A percentile compares a stretch with the other conserved stretches of the same genome.
Evolutionary conservation across 179 eudicot genomes (phyloP).

Genomic region (Silene noctiflora): DNA sequence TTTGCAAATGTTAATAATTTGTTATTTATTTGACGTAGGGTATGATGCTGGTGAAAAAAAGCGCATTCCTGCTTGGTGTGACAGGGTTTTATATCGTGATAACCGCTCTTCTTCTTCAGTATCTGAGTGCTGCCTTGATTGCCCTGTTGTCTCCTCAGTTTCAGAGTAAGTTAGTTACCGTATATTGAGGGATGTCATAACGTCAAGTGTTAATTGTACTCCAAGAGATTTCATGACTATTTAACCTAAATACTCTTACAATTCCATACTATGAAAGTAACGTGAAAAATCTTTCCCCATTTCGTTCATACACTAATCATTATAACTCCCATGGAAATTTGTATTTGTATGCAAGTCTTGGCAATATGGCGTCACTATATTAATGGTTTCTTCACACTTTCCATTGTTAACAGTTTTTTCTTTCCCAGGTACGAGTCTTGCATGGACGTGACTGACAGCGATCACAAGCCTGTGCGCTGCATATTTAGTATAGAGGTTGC

Average conservation of each 20-base stretch:
- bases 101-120: conserved; percentile 64
- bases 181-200: neutral
- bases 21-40: conserved; percentile 40
- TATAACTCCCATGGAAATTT: neutral
- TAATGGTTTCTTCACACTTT: neutral
- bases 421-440: conserved; percentile 81
- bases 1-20: conserved; percentile 6
- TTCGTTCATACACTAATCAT: neutral
- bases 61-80: conserved; percentile 99
- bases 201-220: too few species aligned
- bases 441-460: conserved; percentile 99
- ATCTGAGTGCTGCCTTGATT: conserved; percentile 79
- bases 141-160: conserved; percentile 83
- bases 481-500: conserved; percentile 76
- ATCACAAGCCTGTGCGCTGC: conserved; percentile 98
- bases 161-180: conserved; percentile 52
- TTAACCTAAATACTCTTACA: neutral
- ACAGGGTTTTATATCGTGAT: conserved; percentile 90
- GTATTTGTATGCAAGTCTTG: too few species aligned
- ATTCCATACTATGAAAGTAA: neutral
- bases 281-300: neutral
- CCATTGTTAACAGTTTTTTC: neutral
- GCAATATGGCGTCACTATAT: neutral
- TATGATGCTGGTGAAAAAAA: conserved; percentile 98
- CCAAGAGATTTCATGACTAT: neutral